Conservation (phyloP, 2,329 filamentous ascomycete genomes). For the Fusarium cicatricum region DNA sequence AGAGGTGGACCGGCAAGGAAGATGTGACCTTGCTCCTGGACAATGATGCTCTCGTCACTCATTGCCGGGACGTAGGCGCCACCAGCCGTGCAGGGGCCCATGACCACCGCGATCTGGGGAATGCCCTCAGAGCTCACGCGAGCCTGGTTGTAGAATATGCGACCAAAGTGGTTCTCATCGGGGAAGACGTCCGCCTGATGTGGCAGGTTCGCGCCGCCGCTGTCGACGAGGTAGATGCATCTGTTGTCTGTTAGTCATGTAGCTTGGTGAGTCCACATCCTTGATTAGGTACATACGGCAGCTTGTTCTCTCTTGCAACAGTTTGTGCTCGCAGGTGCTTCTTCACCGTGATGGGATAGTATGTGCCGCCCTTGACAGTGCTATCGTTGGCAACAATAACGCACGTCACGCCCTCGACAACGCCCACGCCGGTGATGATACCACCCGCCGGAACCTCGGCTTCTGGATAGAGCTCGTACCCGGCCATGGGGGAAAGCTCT, state of each 20-base stretch:
- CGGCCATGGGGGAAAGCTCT: conserved; percentile 92
- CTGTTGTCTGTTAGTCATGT: conserved; percentile 45
- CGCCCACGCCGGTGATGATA: conserved; percentile 91
- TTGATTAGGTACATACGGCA: conserved; percentile 63
- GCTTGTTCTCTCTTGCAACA: conserved; percentile 85
- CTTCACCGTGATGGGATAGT: conserved; percentile 97
- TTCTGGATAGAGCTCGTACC: conserved; percentile 83
- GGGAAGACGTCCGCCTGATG: conserved; percentile 97
- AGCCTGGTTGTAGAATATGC: conserved; percentile 98
- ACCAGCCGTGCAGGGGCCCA: conserved; percentile 96
- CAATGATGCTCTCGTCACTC: conserved; percentile 98
- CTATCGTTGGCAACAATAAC: conserved; percentile 96
- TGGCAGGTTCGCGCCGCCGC: conserved; percentile 92
- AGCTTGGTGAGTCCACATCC: not conserved
- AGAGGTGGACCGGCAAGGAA: conserved; percentile 94
- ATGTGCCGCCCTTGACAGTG: conserved; percentile 96
- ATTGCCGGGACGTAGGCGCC: conserved; percentile 97
- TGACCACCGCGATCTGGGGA: conserved; percentile 92
- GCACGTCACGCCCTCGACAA: conserved; percentile 89
- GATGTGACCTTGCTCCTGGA: conserved; percentile 94
- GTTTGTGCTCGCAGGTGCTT: conserved; percentile 95
- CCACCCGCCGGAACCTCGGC: conserved; percentile 90
- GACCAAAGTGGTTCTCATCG: conserved; percentile 92
- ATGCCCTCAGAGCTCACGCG: conserved; percentile 90
- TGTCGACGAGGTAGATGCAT: conserved; percentile 96